Conservation (phyloP, 139 green algal genomes). For the Microglena sp. region DNA sequence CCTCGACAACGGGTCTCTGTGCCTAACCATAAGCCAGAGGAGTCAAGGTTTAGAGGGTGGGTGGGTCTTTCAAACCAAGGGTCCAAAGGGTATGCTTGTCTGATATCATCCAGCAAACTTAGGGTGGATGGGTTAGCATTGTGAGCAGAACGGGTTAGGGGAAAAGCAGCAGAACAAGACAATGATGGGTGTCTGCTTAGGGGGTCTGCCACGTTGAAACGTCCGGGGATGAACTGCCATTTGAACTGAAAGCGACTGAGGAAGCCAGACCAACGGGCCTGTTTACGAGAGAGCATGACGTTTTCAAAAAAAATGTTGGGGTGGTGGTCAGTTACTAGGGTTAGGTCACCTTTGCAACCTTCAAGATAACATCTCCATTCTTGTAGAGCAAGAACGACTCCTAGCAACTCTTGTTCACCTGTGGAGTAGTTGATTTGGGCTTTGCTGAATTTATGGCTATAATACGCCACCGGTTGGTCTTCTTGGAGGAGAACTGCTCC, state of each 20-base stretch:
- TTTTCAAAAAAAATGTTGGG: slow-evolving; percentile 13
- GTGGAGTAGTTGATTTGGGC: slow-evolving; percentile 36
- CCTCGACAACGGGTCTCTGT: too few relatives aligned
- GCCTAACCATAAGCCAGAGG: too few relatives aligned
- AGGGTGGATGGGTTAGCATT: too few relatives aligned
- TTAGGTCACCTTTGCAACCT: slow-evolving; percentile 15
- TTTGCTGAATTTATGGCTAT: slow-evolving; percentile 14
- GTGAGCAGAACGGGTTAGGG: too few relatives aligned
- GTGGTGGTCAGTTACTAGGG: slow-evolving; percentile 38
- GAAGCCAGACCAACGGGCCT: slow-evolving; percentile 24
- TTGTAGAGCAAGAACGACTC: slow-evolving; percentile 16
- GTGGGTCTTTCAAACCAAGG: too few relatives aligned
- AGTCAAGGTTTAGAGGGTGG: too few relatives aligned
- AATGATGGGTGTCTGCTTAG: too few relatives aligned
- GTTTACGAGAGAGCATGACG: slow-evolving; percentile 6
- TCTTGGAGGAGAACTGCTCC: slow-evolving; percentile 32
- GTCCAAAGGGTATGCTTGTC: too few relatives aligned
- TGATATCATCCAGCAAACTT: too few relatives aligned
- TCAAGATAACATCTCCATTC: slow-evolving; percentile 36
- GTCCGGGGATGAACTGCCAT: slow-evolving; percentile 19
- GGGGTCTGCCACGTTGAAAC: slow-evolving; percentile 28
- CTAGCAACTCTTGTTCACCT: slow-evolving; percentile 38
- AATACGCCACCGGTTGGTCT: slow-evolving; percentile 29
- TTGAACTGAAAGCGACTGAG: slow-evolving; percentile 16
- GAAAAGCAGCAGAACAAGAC: too few relatives aligned